Evolutionary conservation across 1,139 yeast species (phyloP), one percentile per base, ranked within the genome.

Genomic region (Pichia sp.): DNA sequence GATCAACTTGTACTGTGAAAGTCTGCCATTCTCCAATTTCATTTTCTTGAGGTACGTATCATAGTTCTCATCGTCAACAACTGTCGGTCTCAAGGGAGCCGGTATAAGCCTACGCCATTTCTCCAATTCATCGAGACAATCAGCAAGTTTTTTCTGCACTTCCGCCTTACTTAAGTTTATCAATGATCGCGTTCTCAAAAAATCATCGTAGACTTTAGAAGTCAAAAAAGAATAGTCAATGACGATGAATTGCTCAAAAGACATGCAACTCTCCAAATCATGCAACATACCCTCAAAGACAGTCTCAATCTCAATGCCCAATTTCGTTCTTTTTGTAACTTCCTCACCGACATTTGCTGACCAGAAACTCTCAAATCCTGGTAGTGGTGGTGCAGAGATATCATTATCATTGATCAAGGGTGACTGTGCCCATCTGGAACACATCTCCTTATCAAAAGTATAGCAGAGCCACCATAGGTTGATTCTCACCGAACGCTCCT

Each of bases 361-460:
- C 53, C 54, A 50, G 24, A 41, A 37, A 6, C 37, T 35, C 28
- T 47, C 51, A 32, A 48, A 46, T 5, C 47, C 49, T 3, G 47
- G 40, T 11, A 50, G 34, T 2, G 53, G 44, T 1, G 60, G 56
- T 2, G 58, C 46, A 3, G 72, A 59, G 18, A 66, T 70, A 55
- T 77, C 84, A n/a, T 51, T 46, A 26, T 64, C 70, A 46, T 68
- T 64, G 16, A 79, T 64, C 18, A 69, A 49, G 0, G 85, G 81
- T 2, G 85, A 77, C 40, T 73, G 70, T 5, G 87, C 87, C 25
- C 66, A 53, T 42, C 75, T 67, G 48, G 74, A 59, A 37, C 81
- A 69, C 19, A 66, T 49, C 27, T 72, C 77, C 45, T 69, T 67
- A 49, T 81, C 88, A 29, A 66, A 52, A 30, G 60, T 55, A 44